These are phyloP conservation scores for Ceratobasidium sp. DNA, from an alignment of 1,284 basidiomycete species.

Conservation along the genomic window DNA sequence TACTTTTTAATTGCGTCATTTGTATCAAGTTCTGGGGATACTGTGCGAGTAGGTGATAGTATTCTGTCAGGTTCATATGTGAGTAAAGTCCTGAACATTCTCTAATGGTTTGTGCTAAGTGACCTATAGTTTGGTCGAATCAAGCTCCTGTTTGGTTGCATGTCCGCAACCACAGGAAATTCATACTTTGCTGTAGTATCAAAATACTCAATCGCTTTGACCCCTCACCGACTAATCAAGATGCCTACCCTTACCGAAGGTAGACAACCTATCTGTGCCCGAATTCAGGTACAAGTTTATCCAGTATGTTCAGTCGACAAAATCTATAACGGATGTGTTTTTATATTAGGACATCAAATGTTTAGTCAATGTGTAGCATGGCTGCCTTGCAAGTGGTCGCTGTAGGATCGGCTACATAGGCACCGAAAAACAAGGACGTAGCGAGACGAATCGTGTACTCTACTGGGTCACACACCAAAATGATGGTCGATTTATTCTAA, in stretches of 20 bases:
- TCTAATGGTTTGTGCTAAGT: not conserved
- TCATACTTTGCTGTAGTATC: conserved; percentile 1
- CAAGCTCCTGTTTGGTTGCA: not conserved
- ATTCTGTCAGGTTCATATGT: not conserved
- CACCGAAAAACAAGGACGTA: not conserved
- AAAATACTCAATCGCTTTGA: not conserved
- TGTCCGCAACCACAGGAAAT: not conserved
- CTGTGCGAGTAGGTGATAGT: not conserved
- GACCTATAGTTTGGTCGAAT: conserved; percentile 13
- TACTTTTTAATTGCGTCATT: not conserved
- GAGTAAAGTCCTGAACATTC: not conserved
- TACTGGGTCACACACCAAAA: not conserved
- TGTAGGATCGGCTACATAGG: not conserved
- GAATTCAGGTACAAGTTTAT: too few relatives aligned
- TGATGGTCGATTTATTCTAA: not conserved
- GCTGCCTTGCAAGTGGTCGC: not conserved
- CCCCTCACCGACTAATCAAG: not conserved
- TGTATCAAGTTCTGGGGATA: not conserved
- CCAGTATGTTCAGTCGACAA: too few relatives aligned
- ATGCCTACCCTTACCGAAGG: conserved; percentile 9
- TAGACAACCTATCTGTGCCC: too few relatives aligned
- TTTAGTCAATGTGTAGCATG: conserved; percentile 18
- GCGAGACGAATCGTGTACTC: not conserved
- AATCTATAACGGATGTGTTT: too few relatives aligned
- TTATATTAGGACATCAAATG: conserved; percentile 3